phyloP scores from a whole-genome alignment of 164 flowering plant genomes.

The Malania oleifera region DNA sequence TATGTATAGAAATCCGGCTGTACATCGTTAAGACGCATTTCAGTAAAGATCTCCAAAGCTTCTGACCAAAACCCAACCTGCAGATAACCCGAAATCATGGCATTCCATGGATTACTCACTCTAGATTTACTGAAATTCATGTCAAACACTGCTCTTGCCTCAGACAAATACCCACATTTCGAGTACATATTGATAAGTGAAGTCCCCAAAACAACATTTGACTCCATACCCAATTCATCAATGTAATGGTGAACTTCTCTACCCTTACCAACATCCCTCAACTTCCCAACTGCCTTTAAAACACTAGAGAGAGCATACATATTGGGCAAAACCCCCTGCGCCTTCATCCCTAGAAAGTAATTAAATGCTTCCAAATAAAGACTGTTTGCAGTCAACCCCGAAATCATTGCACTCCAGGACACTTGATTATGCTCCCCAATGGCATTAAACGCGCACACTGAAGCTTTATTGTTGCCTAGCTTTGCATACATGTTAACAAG shows the following conservation, averaged over 20 bases:
- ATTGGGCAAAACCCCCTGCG: constrained; percentile 41
- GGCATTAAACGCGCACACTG: constrained; percentile 30
- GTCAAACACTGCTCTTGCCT: constrained; percentile 44
- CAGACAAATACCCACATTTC: constrained; percentile 39
- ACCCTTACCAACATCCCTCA: constrained; percentile 36
- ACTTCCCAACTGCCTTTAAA: constrained; percentile 51
- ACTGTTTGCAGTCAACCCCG: constrained; percentile 39
- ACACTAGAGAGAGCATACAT: constrained; percentile 37
- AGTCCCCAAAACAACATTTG: constrained; percentile 45
- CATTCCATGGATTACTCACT: constrained; percentile 59
- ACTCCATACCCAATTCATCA: constrained; percentile 39
- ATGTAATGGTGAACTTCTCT: constrained; percentile 34
- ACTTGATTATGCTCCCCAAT: constrained; percentile 41
- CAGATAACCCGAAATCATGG: constrained; percentile 55
- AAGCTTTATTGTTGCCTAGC: constrained; percentile 37
- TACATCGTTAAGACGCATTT: constrained; percentile 35
- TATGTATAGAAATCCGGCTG: constrained; percentile 41
- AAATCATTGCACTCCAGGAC: constrained; percentile 60
- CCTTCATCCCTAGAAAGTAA: constrained; percentile 35
- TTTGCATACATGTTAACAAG: constrained; percentile 66
- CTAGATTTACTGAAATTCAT: constrained; percentile 24
- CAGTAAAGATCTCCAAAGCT: constrained; percentile 34
- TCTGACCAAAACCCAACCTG: constrained; percentile 28
- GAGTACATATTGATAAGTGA: constrained; percentile 67
- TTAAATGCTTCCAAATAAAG: constrained; percentile 40